phyloP scores from a whole-genome alignment of 805 yeast genomes.

The Kodamaea nitidulidarum region DNA sequence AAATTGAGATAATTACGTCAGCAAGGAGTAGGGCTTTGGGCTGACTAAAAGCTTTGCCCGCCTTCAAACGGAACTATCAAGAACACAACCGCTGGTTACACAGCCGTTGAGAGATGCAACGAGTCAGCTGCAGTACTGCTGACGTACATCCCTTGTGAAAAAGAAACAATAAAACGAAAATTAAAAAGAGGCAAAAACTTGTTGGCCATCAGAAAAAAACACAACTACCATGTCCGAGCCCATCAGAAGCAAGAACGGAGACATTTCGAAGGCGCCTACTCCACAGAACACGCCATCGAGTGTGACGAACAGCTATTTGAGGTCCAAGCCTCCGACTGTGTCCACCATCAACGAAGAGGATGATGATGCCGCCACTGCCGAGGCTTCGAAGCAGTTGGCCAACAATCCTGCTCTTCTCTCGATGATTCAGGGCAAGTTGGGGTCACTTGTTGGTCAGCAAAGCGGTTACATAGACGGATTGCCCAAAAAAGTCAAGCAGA shows the following conservation, averaged over 20 bases:
- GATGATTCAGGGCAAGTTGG: conserved; percentile 86
- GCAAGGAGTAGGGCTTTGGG: neutral
- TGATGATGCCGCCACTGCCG: conserved; percentile 40
- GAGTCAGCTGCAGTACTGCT: too few species aligned
- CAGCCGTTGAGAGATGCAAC: too few species aligned
- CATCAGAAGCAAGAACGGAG: conserved; percentile 65
- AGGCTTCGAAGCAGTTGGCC: conserved; percentile 48
- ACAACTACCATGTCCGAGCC: conserved; percentile 69
- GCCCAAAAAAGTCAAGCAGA: conserved; percentile 65
- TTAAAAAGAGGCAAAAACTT: conserved; percentile 2
- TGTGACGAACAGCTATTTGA: conserved; percentile 68
- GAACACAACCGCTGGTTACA: too few species aligned
- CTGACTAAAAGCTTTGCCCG: too few species aligned
- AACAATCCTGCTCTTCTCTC: conserved; percentile 80
- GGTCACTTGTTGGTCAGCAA: conserved; percentile 77
- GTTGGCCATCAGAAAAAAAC: conserved; percentile 3
- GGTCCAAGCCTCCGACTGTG: conserved; percentile 52
- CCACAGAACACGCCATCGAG: conserved; percentile 98
- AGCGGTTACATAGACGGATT: conserved; percentile 80
- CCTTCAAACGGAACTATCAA: too few species aligned
- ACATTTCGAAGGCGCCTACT: conserved; percentile 90
- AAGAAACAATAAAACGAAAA: conserved; percentile 1
- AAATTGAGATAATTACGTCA: neutral
- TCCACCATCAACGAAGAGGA: conserved; percentile 62
- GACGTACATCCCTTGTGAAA: conserved; percentile 4